Evolutionary conservation across 2,329 filamentous ascomycete species (phyloP), one percentile per base, ranked within the genome.

Genomic region (Helicocarpus griseus): DNA sequence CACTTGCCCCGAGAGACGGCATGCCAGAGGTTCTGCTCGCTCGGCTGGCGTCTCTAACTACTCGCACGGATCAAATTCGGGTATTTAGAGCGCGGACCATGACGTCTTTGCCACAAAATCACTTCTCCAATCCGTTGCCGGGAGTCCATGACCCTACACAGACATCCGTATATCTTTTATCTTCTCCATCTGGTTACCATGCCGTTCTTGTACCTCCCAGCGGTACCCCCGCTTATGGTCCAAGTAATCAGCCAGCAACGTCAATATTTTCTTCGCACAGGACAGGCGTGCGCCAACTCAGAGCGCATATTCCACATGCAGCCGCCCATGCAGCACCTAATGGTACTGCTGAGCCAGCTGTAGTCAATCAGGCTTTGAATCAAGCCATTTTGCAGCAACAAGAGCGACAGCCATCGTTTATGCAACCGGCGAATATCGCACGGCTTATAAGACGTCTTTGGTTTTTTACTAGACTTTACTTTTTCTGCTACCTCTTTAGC

Each of bases 401-500:
- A 22, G 28, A 26, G 11, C 49, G 49, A 49, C 44, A 49, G 19
- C 13, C 22, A 19, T 8, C 36, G 17, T 13, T 49, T 39, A 19
- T 54, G 19, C 44, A 50, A 31, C 41, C 29, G 8, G 11, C 24
- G n/a, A 52, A 26, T 24, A 14, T 52, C 33, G 13, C 50, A 9
- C 35, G 45, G 40, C 35, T 26, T 13, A 54, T 72, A 17, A 54
- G 68, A 44, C 73, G 77, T 24, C 56, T 77, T 22, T 84, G 81
- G 81, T 71, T 82, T 2, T 73, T 82, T 22, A 65, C 81, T 46
- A 75, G 80, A 8, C 63, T 83, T 19, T 75, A 78, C 52, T 74
- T 78, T 53, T 80, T 83, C 59, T 73, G 77, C 50, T 82, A 80
- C 61, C 73, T 83, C 59, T 73, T 82, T 53, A 75, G 75, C 26